Evolutionary conservation across 441 rosid species (phyloP), one percentile per base, ranked within the genome.

Genomic region (Biscutella auriculata): DNA sequence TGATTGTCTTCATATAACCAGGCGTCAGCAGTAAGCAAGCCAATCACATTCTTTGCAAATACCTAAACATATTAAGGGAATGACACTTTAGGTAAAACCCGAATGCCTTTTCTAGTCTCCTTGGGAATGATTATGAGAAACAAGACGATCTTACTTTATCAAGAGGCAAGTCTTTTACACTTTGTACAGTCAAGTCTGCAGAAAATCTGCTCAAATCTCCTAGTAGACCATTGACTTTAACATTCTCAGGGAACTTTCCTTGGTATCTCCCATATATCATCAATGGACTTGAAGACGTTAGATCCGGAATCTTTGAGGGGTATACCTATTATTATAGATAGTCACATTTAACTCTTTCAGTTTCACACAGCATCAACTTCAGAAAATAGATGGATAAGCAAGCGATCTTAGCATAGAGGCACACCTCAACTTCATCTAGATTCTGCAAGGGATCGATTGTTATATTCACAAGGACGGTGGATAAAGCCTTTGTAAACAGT

Each of bases 351-450:
- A n/a, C n/a, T n/a, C n/a, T n/a, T n/a, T n/a, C n/a, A n/a, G n/a
- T n/a, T n/a, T 67, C 16, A 35, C 13, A 67, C 5, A 34, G 42
- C 47, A 71, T n/a, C 16, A 70, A 9, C 47, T 57, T 34, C 51
- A 71, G 30, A 30, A 6, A 53, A 32, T 28, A 58, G 47, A 45
- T n/a, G 1, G 34, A 32, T 6, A 5, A 5, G 25, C 12, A 19
- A 29, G 35, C 11, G 34, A 65, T 49, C 30, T 40, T 28, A 64
- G 59, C 47, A 45, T 47, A 25, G 13, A 28, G 58, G 65, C 37
- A 48, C 75, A 90, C 99, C 99, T 94, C 97, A 72, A 85, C 59
- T 55, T 80, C 79, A 37, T 73, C 84, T 56, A 79, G 78, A 79
- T 73, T 76, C 52, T 79, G 82, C 41, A 82, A 70, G 32, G 67